Evolutionary conservation across 371 early-diverging fungal species (phyloP).

Genomic region (Rhizopus sp.): DNA sequence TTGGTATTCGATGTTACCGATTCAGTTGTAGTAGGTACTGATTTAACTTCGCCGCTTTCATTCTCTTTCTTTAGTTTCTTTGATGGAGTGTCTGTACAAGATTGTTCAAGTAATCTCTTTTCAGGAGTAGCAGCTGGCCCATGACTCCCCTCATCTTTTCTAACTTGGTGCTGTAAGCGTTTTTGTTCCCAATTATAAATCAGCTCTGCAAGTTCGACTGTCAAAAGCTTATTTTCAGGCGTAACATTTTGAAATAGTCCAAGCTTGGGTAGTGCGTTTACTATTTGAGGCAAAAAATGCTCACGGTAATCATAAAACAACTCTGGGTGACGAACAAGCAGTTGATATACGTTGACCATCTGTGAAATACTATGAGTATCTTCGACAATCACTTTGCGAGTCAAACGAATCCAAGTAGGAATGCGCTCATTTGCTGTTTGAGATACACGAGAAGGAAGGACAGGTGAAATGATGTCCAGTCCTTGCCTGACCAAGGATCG

Average conservation of each 20-base stretch:
- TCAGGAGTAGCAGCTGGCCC: neutral
- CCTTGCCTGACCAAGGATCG: slow-evolving; percentile 89
- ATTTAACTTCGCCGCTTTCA: slow-evolving; percentile 23
- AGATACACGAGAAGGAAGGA: slow-evolving; percentile 79
- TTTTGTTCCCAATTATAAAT: slow-evolving; percentile 87
- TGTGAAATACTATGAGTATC: slow-evolving; percentile 89
- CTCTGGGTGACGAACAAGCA: slow-evolving; percentile 87
- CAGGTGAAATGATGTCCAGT: slow-evolving; percentile 89
- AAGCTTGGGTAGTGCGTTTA: slow-evolving; percentile 82
- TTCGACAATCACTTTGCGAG: slow-evolving; percentile 86
- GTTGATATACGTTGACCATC: slow-evolving; percentile 86
- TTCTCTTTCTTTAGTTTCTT: slow-evolving; percentile 29
- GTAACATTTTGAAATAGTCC: slow-evolving; percentile 85
- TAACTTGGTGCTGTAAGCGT: slow-evolving; percentile 30
- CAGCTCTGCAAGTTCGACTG: slow-evolving; percentile 89
- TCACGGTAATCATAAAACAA: slow-evolving; percentile 87
- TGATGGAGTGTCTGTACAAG: slow-evolving; percentile 23
- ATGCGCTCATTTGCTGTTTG: slow-evolving; percentile 52
- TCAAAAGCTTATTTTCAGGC: slow-evolving; percentile 82
- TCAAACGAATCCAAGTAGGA: slow-evolving; percentile 89
- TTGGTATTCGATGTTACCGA: neutral
- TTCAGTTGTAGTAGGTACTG: slow-evolving; percentile 13
- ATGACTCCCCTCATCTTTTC: slow-evolving; percentile 18
- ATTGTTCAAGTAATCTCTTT: slow-evolving; percentile 12
- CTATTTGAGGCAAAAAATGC: slow-evolving; percentile 89